Percentiles rank a stretch among this genome's conserved stretches.
phyloP scores from a whole-genome alignment of 495 filamentous ascomycete species.

The Aspergillus saccharolyticus region DNA sequence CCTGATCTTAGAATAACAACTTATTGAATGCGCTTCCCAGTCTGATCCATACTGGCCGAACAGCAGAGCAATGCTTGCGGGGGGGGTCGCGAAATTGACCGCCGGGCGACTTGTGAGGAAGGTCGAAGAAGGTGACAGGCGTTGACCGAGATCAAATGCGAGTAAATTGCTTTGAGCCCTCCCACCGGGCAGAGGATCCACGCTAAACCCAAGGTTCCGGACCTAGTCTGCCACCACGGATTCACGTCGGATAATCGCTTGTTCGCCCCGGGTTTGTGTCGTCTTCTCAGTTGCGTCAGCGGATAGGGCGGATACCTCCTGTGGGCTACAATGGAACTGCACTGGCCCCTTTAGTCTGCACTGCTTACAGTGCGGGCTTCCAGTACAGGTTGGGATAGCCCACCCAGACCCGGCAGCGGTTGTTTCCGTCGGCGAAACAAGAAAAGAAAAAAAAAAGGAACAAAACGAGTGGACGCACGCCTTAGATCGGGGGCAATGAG shows the following conservation, averaged over 20 bases:
- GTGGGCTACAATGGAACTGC: not conserved
- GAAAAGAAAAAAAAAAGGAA: too few species aligned
- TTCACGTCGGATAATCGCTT: constrained; percentile 3
- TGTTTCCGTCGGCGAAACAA: not conserved
- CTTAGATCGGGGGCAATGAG: not conserved
- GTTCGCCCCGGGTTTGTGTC: not conserved
- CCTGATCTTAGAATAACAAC: not conserved
- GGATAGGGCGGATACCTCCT: not conserved
- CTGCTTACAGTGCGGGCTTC: not conserved
- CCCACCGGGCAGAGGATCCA: constrained; percentile 19
- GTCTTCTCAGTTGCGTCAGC: not conserved
- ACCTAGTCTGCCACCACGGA: constrained; percentile 6
- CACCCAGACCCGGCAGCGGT: not conserved
- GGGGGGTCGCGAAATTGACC: not conserved
- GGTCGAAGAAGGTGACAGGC: constrained; percentile 1
- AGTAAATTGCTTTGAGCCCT: constrained; percentile 12
- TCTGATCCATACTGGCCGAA: constrained; percentile 15
- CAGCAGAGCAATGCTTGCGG: not conserved
- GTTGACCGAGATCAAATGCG: constrained; percentile 3
- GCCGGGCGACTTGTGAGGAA: not conserved
- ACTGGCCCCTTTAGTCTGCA: not conserved
- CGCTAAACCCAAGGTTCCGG: constrained; percentile 20
- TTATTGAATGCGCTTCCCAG: not conserved
- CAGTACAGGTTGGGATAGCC: not conserved
- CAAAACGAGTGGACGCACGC: not conserved